Base-by-base conservation (phyloP, 495 filamentous ascomycete species). In the Astrothelium subdiscretum region DNA sequence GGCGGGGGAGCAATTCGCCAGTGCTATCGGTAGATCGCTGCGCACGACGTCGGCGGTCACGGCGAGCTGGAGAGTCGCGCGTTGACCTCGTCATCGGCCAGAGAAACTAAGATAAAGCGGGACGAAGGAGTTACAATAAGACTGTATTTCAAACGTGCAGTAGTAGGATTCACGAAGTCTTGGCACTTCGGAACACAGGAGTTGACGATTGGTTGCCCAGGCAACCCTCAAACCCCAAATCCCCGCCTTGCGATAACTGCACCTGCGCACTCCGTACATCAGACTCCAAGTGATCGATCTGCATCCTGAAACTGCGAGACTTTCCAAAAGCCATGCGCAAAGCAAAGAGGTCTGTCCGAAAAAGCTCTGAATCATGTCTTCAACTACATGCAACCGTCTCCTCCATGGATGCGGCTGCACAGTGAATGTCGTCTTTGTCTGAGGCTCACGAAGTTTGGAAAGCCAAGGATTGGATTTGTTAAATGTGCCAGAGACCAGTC, bases 11-110 rank as follows among this genome's bases (percentile, higher is more conserved):
- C 3, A 72, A 60, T 35, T 68, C 68, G 59, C 74, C 71, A 8
- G 65, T 59, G 38, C 72, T 74, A 66, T 76, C 73, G 24, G 71
- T 70, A 31, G 72, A 65, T 48, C 70, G 72, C 58, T 75, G 74
- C 15, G 67, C 64, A 32, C 65, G 48, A 59, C 67, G 59, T 32
- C 63, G 59, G 11, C 67, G 63, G 51, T 69, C 59, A 31, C 67
- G 60, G 10, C 67, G 61, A n/a, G 64, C 59, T 42, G 67, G 62
- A 11, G 67, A 69, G 13, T 68, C 66, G 13, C 68, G 70, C 66
- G 63, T 54, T 6, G 48, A 54, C 24, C 48, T 20, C 48, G 48
- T 26, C 48, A 54, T 54, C 29, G 29, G 48, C 48, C 24, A 54
- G 48, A 26, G 24, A 15, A 54, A 29, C 10, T 12, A n/a, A 8